Conservation (phyloP, 2,329 filamentous ascomycete species). For the Dryadomyces quercus-mongolicae region DNA sequence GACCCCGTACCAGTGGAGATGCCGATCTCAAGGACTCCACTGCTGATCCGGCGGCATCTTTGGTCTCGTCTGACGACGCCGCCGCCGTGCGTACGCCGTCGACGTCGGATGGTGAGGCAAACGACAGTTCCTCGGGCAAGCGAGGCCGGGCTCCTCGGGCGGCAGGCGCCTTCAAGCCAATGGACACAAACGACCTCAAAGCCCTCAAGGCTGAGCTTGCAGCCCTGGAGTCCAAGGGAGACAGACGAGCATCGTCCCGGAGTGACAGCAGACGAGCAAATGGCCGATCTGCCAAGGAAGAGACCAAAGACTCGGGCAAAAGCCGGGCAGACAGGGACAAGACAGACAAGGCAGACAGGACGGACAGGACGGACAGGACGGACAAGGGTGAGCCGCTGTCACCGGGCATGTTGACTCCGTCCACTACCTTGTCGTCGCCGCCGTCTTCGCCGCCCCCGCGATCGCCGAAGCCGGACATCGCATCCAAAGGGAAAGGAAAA, state of each 20-base stretch:
- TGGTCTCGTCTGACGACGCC: slow-evolving; percentile 17
- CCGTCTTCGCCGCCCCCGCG: slow-evolving; percentile 17
- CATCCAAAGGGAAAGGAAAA: too few species aligned
- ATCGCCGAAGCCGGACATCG: slow-evolving; percentile 13
- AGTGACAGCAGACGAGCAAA: neutral
- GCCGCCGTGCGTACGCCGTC: neutral
- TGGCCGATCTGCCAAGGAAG: neutral
- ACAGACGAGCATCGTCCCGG: neutral
- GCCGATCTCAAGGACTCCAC: neutral
- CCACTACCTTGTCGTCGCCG: slow-evolving; percentile 9
- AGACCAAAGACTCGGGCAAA: neutral
- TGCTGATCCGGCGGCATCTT: neutral
- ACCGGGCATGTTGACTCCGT: slow-evolving; percentile 10
- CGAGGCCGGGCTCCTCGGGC: slow-evolving; percentile 23
- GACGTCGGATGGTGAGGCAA: slow-evolving; percentile 23
- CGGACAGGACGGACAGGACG: neutral
- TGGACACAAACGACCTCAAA: slow-evolving; percentile 35
- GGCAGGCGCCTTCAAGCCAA: slow-evolving; percentile 37
- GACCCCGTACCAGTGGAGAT: neutral
- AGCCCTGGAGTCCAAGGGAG: slow-evolving; percentile 3
- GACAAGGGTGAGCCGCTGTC: slow-evolving; percentile 4
- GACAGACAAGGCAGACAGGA: neutral
- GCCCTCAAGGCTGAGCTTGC: slow-evolving; percentile 13
- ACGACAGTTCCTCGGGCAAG: slow-evolving; percentile 20
- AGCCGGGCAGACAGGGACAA: neutral